Base-by-base conservation (phyloP, 2,329 filamentous ascomycete species). In the Decorospora gaudefroyi region DNA sequence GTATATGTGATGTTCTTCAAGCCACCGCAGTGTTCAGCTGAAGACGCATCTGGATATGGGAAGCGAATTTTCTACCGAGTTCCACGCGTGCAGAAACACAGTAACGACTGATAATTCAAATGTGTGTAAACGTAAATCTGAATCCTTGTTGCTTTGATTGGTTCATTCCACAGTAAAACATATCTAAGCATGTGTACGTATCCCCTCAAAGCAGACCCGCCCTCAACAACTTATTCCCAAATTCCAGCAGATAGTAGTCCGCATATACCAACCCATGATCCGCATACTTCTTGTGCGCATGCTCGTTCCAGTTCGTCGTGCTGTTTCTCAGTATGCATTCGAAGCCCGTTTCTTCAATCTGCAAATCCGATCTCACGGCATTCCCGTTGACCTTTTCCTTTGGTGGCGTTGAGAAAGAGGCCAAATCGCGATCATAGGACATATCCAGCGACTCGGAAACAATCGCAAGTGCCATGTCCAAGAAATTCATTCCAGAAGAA, bases 251-350 rank as follows among this genome's bases (percentile, higher is more conserved):
- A 42, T 69, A 78, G 51, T 78, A 78, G 46, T 78, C 76, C 0
- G 76, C 76, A 54, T 78, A 78, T 0, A 78, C 75, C 13, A 78
- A 47, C 1, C 75, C 75, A 56, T 77, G 75, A 39, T 78, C 64
- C 4, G 70, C 69, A 59, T 74, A 76, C 22, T 70, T 66, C 32
- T 69, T 65, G 16, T 73, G 74, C 7, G 74, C 74, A 58, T 72
- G 71, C 46, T 74, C 66, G 31, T 74, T 75, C 49, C 76, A 74
- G 41, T 77, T 77, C 8, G 75, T 74, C 1, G 75, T 78, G 4
- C 74, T 70, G 36, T 76, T 72, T 9, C 67, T 61, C 6, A 79
- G 48, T 12, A 79, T 76, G 5, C 72, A 75, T 38, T 77, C 75
- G 35, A 72, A 72, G 3, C 55, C 44, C 2, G 63, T 69, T 10